Evolutionary conservation across 1,284 basidiomycete genomes (phyloP).

Genomic region (Cryptococcus hybrid): DNA sequence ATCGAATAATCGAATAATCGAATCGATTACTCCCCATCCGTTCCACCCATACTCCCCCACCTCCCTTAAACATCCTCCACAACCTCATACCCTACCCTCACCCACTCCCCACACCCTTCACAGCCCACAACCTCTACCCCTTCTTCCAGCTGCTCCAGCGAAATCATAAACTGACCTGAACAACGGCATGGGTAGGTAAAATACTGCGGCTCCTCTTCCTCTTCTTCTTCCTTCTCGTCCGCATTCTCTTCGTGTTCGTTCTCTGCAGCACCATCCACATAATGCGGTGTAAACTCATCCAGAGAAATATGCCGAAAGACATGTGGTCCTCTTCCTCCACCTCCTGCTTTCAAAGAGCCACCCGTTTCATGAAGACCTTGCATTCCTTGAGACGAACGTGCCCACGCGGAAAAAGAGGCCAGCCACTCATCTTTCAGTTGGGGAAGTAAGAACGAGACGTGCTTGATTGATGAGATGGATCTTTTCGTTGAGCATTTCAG

Average conservation of each 20-base stretch:
- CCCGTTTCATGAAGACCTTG: not conserved
- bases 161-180: slow-evolving; percentile 44
- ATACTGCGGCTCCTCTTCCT: slow-evolving; percentile 26
- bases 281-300: slow-evolving; percentile 33
- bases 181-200: slow-evolving; percentile 51
- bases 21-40: too few species aligned
- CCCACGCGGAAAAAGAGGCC: not conserved
- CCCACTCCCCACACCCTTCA: slow-evolving; percentile 52
- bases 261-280: not conserved
- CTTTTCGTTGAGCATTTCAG: not conserved
- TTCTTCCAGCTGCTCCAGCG: slow-evolving; percentile 46
- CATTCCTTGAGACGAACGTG: not conserved
- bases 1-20: too few species aligned
- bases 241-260: not conserved
- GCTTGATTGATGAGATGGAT: slow-evolving; percentile 47
- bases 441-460: slow-evolving; percentile 40
- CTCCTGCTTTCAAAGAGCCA: not conserved
- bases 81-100: slow-evolving; percentile 51
- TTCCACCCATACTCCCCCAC: too few species aligned
- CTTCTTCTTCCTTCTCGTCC: slow-evolving; percentile 7
- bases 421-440: slow-evolving; percentile 5
- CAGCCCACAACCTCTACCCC: slow-evolving; percentile 51
- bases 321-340: slow-evolving; percentile 14
- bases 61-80: slow-evolving; percentile 27
- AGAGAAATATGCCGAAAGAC: slow-evolving; percentile 38